Percentiles rank a stretch among this genome's conserved stretches.
phyloP scores from a whole-genome alignment of 768 basidiomycete species.

The Polyporus arcularius region DNA sequence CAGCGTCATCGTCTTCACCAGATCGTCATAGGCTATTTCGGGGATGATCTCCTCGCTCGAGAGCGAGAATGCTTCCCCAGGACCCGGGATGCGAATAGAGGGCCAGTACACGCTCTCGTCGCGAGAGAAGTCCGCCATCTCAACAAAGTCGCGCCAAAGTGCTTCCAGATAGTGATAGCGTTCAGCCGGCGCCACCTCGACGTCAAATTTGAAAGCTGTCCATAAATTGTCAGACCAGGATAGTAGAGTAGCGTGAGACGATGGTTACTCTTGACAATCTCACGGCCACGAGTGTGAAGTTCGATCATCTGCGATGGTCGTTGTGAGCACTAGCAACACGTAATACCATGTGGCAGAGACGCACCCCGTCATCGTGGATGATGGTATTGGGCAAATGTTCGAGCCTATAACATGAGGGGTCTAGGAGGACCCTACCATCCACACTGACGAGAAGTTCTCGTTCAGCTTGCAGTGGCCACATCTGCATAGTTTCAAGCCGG shows the following conservation, averaged over 20 bases:
- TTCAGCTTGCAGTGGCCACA: neutral
- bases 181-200: neutral
- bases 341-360: no score
- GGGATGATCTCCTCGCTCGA: neutral
- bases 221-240: no score
- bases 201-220: neutral
- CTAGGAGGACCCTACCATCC: neutral
- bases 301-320: neutral
- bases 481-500: no score
- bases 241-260: neutral
- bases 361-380: neutral
- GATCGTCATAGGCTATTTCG: neutral
- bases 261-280: neutral
- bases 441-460: neutral
- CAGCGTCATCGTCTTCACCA: neutral
- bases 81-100: neutral
- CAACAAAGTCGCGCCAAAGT: neutral
- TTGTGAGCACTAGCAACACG: neutral
- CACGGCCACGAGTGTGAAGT: neutral
- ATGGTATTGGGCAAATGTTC: neutral
- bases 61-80: neutral
- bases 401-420: neutral
- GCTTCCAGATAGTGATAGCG: neutral
- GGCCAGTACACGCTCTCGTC: neutral
- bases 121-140: neutral